These are phyloP conservation scores for Sphaceloma murrayae DNA, from an alignment of 2,329 filamentous ascomycete genomes.

Conservation along the genomic window DNA sequence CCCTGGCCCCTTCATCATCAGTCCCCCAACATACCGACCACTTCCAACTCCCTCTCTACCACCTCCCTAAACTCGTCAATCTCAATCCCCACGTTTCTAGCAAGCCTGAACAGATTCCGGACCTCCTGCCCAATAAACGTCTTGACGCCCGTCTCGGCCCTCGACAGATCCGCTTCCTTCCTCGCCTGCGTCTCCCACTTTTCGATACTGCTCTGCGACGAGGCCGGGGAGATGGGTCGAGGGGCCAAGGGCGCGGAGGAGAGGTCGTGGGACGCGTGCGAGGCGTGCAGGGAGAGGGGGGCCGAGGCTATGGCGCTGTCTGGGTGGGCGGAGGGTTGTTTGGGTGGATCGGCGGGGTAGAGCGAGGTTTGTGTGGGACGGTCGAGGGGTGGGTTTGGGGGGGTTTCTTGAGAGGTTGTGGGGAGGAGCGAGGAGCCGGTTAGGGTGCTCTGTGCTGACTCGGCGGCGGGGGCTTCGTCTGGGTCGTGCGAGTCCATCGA, in stretches of 20 bases:
- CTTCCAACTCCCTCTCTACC: constrained; percentile 60
- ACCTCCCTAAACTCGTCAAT: constrained; percentile 65
- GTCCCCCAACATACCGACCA: constrained; percentile 57
- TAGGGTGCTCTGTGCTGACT: constrained; percentile 42
- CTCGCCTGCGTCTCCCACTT: constrained; percentile 40
- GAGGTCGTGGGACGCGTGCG: constrained; percentile 43
- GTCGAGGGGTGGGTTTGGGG: not conserved
- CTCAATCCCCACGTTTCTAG: constrained; percentile 61
- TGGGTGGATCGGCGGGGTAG: constrained; percentile 26
- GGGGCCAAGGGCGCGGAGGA: constrained; percentile 40
- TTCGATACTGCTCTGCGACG: constrained; percentile 43
- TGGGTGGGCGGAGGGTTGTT: not conserved
- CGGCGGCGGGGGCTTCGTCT: constrained; percentile 52
- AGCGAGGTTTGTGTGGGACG: not conserved
- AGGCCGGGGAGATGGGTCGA: constrained; percentile 41
- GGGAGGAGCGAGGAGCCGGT: constrained; percentile 41
- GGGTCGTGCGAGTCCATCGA: constrained; percentile 73
- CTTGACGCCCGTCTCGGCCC: constrained; percentile 63
- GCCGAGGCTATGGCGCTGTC: constrained; percentile 27
- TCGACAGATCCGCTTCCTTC: constrained; percentile 34
- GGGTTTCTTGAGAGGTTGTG: constrained; percentile 15
- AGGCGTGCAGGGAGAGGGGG: constrained; percentile 30
- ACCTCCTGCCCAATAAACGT: constrained; percentile 70
- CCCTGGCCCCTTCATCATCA: not conserved
- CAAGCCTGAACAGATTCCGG: constrained; percentile 64